These are phyloP conservation scores for Thielaviopsis populi DNA, from an alignment of 2,329 filamentous ascomycete genomes.

Conservation along the genomic window DNA sequence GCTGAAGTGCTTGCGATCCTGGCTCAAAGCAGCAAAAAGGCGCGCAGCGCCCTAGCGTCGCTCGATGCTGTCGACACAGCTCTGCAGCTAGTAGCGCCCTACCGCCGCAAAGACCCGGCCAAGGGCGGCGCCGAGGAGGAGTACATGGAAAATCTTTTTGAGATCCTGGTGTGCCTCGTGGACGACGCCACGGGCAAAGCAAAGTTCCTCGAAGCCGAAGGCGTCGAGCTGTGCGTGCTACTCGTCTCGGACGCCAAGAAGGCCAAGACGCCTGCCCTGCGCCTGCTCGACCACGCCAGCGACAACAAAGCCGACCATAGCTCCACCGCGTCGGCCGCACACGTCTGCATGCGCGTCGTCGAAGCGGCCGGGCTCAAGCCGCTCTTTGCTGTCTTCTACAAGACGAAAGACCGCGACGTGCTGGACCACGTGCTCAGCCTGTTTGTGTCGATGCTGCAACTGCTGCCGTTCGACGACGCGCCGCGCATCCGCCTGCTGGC, in stretches of 20 bases:
- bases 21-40: constrained; percentile 56
- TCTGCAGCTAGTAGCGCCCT: constrained; percentile 69
- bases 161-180: constrained; percentile 64
- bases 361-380: constrained; percentile 74
- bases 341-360: constrained; percentile 61
- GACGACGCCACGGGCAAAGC: constrained; percentile 61
- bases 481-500: constrained; percentile 70
- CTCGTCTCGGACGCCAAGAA: constrained; percentile 83
- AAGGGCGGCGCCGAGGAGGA: constrained; percentile 85
- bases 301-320: constrained; percentile 22
- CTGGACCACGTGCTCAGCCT: constrained; percentile 74
- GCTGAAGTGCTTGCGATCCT: constrained; percentile 86
- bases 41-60: constrained; percentile 45
- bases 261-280: constrained; percentile 57
- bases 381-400: constrained; percentile 77
- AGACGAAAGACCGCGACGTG: constrained; percentile 52
- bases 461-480: constrained; percentile 61
- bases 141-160: constrained; percentile 88
- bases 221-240: constrained; percentile 77
- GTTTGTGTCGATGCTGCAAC: constrained; percentile 66
- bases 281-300: constrained; percentile 71
- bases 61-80: constrained; percentile 63
- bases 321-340: constrained; percentile 33
- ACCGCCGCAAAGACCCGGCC: constrained; percentile 71
- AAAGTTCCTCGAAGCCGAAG: constrained; percentile 79